Percentiles rank a stretch among this genome's conserved stretches.
phyloP scores from a whole-genome alignment of 352 stramenopile genomes.

The Globisporangium abappressorium region DNA sequence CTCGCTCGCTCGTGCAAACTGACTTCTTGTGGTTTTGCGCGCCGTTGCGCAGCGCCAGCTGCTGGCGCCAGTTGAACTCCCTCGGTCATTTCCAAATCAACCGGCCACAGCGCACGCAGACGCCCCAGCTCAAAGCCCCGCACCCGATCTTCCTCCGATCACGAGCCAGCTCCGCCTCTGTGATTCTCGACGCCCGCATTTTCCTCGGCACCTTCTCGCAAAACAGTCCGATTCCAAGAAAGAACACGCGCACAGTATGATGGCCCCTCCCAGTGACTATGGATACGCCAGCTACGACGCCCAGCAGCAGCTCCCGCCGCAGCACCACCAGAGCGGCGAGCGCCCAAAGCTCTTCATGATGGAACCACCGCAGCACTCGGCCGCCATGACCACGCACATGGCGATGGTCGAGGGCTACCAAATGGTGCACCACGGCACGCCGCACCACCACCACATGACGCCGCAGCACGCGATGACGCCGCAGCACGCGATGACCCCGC shows the following conservation, averaged over 20 bases:
- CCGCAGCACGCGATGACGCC: slow-evolving; percentile 37
- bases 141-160: background rate
- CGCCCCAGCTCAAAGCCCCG: background rate
- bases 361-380: slow-evolving; percentile 19
- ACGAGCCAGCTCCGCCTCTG: background rate
- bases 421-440: slow-evolving; percentile 45
- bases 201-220: slow-evolving; percentile 3
- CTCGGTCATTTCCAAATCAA: slow-evolving; percentile 16
- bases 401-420: slow-evolving; percentile 27
- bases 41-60: slow-evolving; percentile 16
- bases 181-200: background rate
- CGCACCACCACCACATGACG: slow-evolving; percentile 30
- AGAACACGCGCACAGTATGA: slow-evolving; percentile 3
- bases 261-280: slow-evolving; percentile 16
- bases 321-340: slow-evolving; percentile 44
- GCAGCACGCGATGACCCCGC: slow-evolving; percentile 40
- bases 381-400: slow-evolving; percentile 21
- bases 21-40: slow-evolving; percentile 12
- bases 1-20: background rate
- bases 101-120: slow-evolving; percentile 6
- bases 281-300: slow-evolving; percentile 17
- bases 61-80: slow-evolving; percentile 9
- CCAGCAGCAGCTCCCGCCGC: slow-evolving; percentile 14
- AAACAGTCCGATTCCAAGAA: slow-evolving; percentile 16
- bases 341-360: slow-evolving; percentile 57